Conservation (phyloP, 2,329 filamentous ascomycete genomes). For the Periconia macrospinosa region DNA sequence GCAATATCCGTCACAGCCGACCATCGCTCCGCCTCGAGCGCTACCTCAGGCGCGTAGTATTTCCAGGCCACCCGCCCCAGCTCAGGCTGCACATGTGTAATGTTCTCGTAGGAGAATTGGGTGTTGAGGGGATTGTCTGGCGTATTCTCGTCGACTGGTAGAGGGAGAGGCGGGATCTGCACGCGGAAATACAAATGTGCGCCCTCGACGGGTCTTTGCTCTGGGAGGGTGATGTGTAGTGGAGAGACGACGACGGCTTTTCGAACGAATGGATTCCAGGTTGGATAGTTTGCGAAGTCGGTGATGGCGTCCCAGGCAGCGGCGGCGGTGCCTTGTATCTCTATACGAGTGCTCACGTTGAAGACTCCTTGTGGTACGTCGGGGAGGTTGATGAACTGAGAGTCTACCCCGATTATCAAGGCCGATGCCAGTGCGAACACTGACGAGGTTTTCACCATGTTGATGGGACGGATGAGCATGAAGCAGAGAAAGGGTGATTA, state of each 20-base stretch:
- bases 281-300: conserved; percentile 28
- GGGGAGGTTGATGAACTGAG: conserved; percentile 29
- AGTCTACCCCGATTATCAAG: conserved; percentile 1
- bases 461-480: not conserved
- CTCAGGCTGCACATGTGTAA: conserved; percentile 30
- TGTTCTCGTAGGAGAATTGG: conserved; percentile 28
- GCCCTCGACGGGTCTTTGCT: conserved; percentile 29
- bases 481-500: not conserved
- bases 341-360: conserved; percentile 25
- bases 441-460: not conserved
- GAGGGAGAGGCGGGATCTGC: conserved; percentile 32
- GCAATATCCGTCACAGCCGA: conserved; percentile 28
- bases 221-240: conserved; percentile 19
- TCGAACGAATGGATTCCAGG: conserved; percentile 39
- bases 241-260: conserved; percentile 23
- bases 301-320: conserved; percentile 31
- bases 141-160: conserved; percentile 29
- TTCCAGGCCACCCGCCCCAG: conserved; percentile 30
- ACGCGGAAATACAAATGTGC: conserved; percentile 25
- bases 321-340: conserved; percentile 23
- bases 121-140: conserved; percentile 26
- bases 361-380: conserved; percentile 29
- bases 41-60: conserved; percentile 8
- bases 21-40: conserved; percentile 27
- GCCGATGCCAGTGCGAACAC: conserved; percentile 5